Conservation (phyloP, 257 asterid genomes). For the Lantana camara region DNA sequence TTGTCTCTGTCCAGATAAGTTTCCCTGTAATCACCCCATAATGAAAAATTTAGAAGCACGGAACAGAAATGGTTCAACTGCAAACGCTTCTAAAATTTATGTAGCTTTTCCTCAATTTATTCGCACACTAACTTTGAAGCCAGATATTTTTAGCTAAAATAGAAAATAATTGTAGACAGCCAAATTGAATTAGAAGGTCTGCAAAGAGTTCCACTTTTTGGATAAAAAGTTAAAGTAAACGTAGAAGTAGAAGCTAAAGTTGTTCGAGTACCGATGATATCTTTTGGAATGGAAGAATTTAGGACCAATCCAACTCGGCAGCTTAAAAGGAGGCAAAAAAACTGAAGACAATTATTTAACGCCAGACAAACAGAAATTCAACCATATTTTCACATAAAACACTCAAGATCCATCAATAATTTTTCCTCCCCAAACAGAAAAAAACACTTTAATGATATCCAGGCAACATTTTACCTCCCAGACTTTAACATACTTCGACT, state of each 20-base stretch:
- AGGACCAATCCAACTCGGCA: not conserved
- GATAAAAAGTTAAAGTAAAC: too few relatives aligned
- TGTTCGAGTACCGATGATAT: not conserved
- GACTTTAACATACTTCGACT: conserved; percentile 73
- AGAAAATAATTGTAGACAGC: not conserved
- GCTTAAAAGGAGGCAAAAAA: not conserved
- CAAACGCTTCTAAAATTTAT: conserved; percentile 7
- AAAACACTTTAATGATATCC: too few relatives aligned
- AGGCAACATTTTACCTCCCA: conserved; percentile 80
- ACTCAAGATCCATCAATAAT: not conserved
- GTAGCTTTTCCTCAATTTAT: conserved; percentile 11
- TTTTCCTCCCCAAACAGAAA: too few relatives aligned
- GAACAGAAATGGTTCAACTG: not conserved
- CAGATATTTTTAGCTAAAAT: not conserved
- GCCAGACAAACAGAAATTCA: not conserved
- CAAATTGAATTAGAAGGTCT: not conserved
- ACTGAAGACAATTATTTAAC: not conserved
- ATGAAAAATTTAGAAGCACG: conserved; percentile 19
- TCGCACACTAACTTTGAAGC: not conserved
- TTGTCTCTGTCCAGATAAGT: conserved; percentile 78
- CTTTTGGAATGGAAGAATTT: too few relatives aligned
- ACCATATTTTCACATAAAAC: not conserved
- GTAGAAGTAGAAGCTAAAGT: too few relatives aligned
- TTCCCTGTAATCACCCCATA: conserved; percentile 55
- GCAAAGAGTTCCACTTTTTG: too few relatives aligned